Conservation (phyloP, 140 eudicot species). For the Cichorium intybus region DNA sequence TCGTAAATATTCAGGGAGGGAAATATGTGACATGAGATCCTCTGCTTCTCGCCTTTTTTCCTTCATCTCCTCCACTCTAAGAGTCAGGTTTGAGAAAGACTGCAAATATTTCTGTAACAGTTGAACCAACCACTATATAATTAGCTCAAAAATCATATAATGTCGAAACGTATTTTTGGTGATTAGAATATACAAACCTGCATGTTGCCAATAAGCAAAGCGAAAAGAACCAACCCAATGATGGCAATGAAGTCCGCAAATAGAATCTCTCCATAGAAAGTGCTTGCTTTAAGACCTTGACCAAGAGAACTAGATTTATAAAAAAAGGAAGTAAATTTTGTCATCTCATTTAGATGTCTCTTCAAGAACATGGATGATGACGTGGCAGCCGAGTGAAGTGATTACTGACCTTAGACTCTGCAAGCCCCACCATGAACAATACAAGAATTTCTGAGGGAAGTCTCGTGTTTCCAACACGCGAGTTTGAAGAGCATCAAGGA, state of each 20-base stretch:
- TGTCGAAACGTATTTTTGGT: background rate
- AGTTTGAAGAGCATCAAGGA: conserved; percentile 71
- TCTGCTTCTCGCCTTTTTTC: conserved; percentile 65
- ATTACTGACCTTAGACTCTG: conserved; percentile 57
- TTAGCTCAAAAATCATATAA: background rate
- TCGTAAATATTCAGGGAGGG: conserved; percentile 58
- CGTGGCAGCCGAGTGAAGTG: background rate
- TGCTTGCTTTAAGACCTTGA: conserved; percentile 71
- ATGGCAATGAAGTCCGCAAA: conserved; percentile 60
- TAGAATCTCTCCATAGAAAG: conserved; percentile 50
- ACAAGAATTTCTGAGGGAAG: conserved; percentile 40
- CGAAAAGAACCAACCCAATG: conserved; percentile 63
- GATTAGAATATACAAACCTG: conserved; percentile 46
- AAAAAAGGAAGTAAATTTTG: no score
- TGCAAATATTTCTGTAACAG: conserved; percentile 63
- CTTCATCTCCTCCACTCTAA: conserved; percentile 70
- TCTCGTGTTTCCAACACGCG: conserved; percentile 36
- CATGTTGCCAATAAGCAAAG: conserved; percentile 78
- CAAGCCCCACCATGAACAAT: conserved; percentile 95
- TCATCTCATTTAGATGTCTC: background rate
- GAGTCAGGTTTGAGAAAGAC: conserved; percentile 44
- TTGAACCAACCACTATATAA: background rate
- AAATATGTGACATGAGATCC: conserved; percentile 68
- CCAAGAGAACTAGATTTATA: conserved; percentile 78
- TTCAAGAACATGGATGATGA: conserved; percentile 3